A percentile compares a stretch with the other conserved stretches of the same genome.
These are phyloP conservation scores for Epipyxis sp. DNA, from an alignment of 108 stramenopile genomes.

Conservation along the genomic window DNA sequence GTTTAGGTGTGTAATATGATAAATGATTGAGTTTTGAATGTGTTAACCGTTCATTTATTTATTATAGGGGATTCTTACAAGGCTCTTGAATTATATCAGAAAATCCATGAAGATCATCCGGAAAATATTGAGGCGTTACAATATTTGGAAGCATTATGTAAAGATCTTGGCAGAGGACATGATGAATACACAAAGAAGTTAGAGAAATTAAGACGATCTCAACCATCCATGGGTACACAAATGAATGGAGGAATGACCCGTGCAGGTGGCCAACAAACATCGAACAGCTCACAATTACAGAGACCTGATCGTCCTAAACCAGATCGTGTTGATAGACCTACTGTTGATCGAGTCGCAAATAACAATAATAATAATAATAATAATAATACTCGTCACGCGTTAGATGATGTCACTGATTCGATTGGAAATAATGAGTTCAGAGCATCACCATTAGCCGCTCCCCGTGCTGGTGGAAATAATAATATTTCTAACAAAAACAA, in stretches of 20 bases:
- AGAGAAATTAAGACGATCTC: constrained; percentile 29
- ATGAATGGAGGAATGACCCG: neutral
- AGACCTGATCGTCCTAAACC: constrained; percentile 9
- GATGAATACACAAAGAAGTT: constrained; percentile 61
- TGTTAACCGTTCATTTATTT: too few relatives aligned
- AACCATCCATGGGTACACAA: neutral
- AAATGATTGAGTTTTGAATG: too few relatives aligned
- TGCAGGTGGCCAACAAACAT: neutral
- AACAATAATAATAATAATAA: neutral
- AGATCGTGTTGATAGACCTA: neutral
- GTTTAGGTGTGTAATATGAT: too few relatives aligned
- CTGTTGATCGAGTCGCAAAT: neutral
- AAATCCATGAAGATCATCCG: constrained; percentile 66
- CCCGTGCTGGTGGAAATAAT: constrained; percentile 5
- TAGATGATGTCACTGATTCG: neutral
- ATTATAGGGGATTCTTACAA: constrained; percentile 52
- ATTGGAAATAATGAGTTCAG: neutral
- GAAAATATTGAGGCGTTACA: constrained; percentile 70
- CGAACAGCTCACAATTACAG: neutral
- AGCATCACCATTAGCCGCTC: constrained; percentile 1
- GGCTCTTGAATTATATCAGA: constrained; percentile 68
- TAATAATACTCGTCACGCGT: neutral
- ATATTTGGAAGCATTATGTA: constrained; percentile 59
- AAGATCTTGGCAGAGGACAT: constrained; percentile 54
- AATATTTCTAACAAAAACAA: neutral